phyloP scores from a whole-genome alignment of 1,284 basidiomycete genomes.

The Golubevia sp. region DNA sequence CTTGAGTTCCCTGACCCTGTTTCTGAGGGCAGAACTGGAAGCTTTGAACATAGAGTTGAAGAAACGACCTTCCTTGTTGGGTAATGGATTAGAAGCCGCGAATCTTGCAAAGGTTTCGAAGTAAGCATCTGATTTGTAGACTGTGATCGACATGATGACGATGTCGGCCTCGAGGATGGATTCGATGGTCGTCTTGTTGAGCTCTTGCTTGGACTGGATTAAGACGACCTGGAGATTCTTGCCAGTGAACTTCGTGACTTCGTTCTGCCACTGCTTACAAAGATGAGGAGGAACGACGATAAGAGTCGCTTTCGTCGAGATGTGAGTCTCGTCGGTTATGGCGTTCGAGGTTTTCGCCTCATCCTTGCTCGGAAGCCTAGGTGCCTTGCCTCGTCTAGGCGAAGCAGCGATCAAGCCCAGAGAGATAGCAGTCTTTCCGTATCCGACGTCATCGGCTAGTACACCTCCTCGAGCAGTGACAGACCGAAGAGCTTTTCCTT shows the following conservation, averaged over 20 bases:
- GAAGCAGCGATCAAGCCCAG: slow-evolving; percentile 69
- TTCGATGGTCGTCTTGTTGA: slow-evolving; percentile 77
- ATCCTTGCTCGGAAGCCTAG: no score
- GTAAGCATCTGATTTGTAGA: slow-evolving; percentile 69
- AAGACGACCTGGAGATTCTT: slow-evolving; percentile 71
- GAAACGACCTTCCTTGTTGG: slow-evolving; percentile 31
- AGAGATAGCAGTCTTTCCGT: slow-evolving; percentile 94
- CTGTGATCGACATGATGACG: slow-evolving; percentile 80
- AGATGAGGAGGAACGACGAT: slow-evolving; percentile 88
- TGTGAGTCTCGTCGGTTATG: no score
- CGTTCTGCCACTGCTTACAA: slow-evolving; percentile 84
- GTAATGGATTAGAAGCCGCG: slow-evolving; percentile 33
- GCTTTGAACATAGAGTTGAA: slow-evolving; percentile 38
- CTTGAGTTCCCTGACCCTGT: slow-evolving; percentile 28
- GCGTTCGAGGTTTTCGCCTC: no score
- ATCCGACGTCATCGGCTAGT: slow-evolving; percentile 92
- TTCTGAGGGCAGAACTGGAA: slow-evolving; percentile 29
- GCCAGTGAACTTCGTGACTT: slow-evolving; percentile 79
- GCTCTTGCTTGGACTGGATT: slow-evolving; percentile 73
- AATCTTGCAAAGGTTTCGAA: slow-evolving; percentile 36
- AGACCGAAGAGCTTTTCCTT: slow-evolving; percentile 81
- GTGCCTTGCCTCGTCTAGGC: slow-evolving; percentile 12
- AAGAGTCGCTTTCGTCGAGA: slow-evolving; percentile 71
- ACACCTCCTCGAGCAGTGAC: slow-evolving; percentile 83
- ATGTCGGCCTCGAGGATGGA: slow-evolving; percentile 81